phyloP scores from a whole-genome alignment of 257 asterid species.

The Craterostigma plantagineum region DNA sequence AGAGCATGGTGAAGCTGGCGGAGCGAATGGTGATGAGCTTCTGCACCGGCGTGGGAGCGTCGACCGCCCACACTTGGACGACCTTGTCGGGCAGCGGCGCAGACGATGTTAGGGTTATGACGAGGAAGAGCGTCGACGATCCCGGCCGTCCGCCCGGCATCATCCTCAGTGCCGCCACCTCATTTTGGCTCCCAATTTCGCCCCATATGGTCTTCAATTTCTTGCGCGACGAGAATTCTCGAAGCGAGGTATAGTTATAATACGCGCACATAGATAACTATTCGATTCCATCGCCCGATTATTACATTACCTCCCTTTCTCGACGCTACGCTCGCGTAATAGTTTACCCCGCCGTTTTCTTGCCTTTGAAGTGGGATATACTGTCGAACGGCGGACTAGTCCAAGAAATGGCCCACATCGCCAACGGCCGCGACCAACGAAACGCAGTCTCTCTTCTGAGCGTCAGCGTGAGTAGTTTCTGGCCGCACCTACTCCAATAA shows the following conservation, averaged over 20 bases:
- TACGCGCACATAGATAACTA: too few relatives aligned
- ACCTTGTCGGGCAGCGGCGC: constrained; percentile 32
- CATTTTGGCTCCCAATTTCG: constrained; percentile 41
- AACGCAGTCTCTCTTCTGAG: constrained; percentile 73
- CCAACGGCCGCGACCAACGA: constrained; percentile 37
- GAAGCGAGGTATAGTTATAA: constrained; percentile 27
- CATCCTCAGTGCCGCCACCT: constrained; percentile 45
- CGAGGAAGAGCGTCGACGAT: constrained; percentile 35
- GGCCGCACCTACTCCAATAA: too few relatives aligned
- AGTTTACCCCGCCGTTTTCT: neutral
- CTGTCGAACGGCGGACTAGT: constrained; percentile 32
- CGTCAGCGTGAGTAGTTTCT: constrained; percentile 40
- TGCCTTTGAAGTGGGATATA: constrained; percentile 30
- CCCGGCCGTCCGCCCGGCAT: constrained; percentile 51
- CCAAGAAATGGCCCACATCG: constrained; percentile 46
- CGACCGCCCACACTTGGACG: constrained; percentile 45
- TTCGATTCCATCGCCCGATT: neutral
- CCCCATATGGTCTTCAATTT: constrained; percentile 34
- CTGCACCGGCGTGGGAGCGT: constrained; percentile 41
- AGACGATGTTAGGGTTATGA: constrained; percentile 44
- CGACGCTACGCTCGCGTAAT: too few relatives aligned
- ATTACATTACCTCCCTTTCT: too few relatives aligned
- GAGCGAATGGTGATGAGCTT: constrained; percentile 49
- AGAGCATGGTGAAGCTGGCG: constrained; percentile 32
- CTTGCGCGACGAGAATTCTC: constrained; percentile 31